phyloP scores from a whole-genome alignment of 345 rosid species.

The Ceriops decandra region DNA sequence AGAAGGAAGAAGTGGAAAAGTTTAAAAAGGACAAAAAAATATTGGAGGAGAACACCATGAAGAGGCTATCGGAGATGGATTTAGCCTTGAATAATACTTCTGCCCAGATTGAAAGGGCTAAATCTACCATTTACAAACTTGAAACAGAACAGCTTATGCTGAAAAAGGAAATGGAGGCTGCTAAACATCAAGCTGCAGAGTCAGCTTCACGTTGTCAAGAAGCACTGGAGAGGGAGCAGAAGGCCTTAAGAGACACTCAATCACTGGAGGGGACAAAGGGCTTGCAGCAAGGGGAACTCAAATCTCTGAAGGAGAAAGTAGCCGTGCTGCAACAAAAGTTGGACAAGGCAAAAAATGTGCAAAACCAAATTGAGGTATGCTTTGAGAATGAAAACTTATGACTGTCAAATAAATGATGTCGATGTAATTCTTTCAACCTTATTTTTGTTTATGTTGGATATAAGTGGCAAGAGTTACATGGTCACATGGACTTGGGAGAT shows the following conservation, averaged over 20 bases:
- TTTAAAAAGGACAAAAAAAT: slow-evolving; percentile 20
- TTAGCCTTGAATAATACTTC: slow-evolving; percentile 22
- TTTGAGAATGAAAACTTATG: not conserved
- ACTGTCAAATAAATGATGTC: not conserved
- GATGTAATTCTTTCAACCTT: no score
- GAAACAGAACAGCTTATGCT: slow-evolving; percentile 20
- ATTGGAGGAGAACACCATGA: slow-evolving; percentile 29
- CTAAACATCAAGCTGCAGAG: slow-evolving; percentile 17
- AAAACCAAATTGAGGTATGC: slow-evolving; percentile 29
- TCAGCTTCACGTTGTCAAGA: slow-evolving; percentile 20
- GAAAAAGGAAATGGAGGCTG: slow-evolving; percentile 27
- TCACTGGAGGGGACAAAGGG: slow-evolving; percentile 22
- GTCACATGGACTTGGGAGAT: no score
- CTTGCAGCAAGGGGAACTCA: slow-evolving; percentile 25
- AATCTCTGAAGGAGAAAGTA: slow-evolving; percentile 14
- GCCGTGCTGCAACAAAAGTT: slow-evolving; percentile 18
- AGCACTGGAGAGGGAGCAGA: slow-evolving; percentile 32
- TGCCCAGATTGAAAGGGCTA: slow-evolving; percentile 25
- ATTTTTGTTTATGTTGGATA: no score
- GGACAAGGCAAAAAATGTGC: slow-evolving; percentile 17
- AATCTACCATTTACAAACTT: slow-evolving; percentile 15
- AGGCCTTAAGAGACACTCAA: slow-evolving; percentile 23
- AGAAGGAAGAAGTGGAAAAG: slow-evolving; percentile 32
- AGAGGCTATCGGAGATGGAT: slow-evolving; percentile 39
- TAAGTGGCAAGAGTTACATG: no score